Base-by-base conservation (phyloP, 2,329 filamentous ascomycete genomes). In the Verticillium longisporum region DNA sequence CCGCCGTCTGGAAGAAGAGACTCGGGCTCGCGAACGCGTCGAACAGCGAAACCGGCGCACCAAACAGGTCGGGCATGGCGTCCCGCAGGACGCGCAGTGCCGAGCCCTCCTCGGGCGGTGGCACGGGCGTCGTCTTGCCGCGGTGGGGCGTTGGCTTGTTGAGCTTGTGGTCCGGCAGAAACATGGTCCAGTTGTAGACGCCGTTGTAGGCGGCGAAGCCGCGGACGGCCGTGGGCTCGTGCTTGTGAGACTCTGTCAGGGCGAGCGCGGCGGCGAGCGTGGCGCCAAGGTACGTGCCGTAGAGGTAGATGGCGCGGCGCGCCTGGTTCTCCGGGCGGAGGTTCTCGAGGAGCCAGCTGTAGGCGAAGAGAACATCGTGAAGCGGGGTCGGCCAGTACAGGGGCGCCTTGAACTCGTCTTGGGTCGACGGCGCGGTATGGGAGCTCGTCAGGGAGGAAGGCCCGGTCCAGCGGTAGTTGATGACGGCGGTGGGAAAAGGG, bases 131-230 rank as follows among this genome's bases (percentile, higher is more conserved):
- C 9, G 58, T 26, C 53, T 55, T 61, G 21, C 60, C 60, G 45
- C 60, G 57, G 9, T 59, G 50, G 13, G 59, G 14, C 11, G 61
- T 41, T 18, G 61, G 61, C 37, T 68, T 65, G 65, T 83, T 78
- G 63, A 78, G 70, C 6, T 74, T 76, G 61, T 86, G 81, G 64
- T 81, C 78, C 0, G 81, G 81, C 11, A 85, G 75, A 62, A 87
- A 83, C 69, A 77, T 82, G 61, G 83, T 85, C 86, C 85, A 88
- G 73, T 88, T 82, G 72, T 85, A 88, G 61, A 88, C 78, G 53
- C 84, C 85, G 65, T 88, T 85, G 70, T 81, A 81, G 7, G 80
- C 78, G 15, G 84, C 72, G 36, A 86, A 70, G 7, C 84, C 84
- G 10, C 81, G 77, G 54, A 88, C 74, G 45, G 74, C 76, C 67